phyloP scores from a whole-genome alignment of 2,329 filamentous ascomycete species.

The Phaeosphaeriaceae sp. region DNA sequence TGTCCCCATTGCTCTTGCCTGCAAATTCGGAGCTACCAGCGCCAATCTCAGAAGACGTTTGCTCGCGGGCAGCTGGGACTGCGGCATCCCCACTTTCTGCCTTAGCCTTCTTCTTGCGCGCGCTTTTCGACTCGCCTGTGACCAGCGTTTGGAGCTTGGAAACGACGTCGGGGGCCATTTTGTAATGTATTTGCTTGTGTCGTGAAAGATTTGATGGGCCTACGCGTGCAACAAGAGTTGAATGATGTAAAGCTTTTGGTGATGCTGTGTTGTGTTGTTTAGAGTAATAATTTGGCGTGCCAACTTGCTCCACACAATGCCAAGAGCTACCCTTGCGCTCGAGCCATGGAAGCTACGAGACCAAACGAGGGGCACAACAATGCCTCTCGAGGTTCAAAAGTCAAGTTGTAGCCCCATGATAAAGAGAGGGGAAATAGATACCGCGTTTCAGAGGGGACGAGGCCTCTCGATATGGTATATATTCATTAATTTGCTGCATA shows the following conservation, averaged over 20 bases:
- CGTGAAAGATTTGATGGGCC: slow-evolving; percentile 5
- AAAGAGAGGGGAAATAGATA: no score
- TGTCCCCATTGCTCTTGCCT: slow-evolving; percentile 63
- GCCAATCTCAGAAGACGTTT: slow-evolving; percentile 38
- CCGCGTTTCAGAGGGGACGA: no score
- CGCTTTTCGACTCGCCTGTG: slow-evolving; percentile 60
- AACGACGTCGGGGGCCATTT: slow-evolving; percentile 61
- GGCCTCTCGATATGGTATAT: no score
- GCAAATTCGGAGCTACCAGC: slow-evolving; percentile 39
- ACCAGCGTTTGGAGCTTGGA: slow-evolving; percentile 69
- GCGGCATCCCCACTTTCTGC: slow-evolving; percentile 48
- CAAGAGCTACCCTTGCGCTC: slow-evolving; percentile 2
- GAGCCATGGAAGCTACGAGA: slow-evolving; percentile 16
- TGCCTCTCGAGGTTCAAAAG: no score
- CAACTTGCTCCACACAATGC: neutral
- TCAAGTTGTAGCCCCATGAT: no score
- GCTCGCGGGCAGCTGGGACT: slow-evolving; percentile 51
- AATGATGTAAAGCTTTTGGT: slow-evolving; percentile 7
- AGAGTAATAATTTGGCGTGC: slow-evolving; percentile 13
- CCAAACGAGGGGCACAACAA: slow-evolving; percentile 5
- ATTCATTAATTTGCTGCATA: no score
- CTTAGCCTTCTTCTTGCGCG: slow-evolving; percentile 61
- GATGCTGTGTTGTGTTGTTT: slow-evolving; percentile 15
- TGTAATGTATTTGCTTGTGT: slow-evolving; percentile 14
- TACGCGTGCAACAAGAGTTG: slow-evolving; percentile 25